Conservation (phyloP, 306 rosid species). For the Begonia loranthoides region DNA sequence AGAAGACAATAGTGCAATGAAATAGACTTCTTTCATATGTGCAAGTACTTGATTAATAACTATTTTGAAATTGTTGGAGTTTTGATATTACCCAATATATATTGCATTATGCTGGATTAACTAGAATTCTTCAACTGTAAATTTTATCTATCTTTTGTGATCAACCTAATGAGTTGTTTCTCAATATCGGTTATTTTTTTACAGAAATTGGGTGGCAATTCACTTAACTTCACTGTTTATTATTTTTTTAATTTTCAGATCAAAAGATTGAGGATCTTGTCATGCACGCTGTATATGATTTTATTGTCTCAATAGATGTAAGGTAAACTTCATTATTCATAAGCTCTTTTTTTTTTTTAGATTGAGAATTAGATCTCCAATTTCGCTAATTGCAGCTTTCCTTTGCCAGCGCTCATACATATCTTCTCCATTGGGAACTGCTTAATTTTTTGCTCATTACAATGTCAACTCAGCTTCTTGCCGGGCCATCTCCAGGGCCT, state of each 20-base stretch:
- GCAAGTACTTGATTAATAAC: too few species aligned
- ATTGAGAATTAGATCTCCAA: constrained; percentile 12
- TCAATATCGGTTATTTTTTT: too few species aligned
- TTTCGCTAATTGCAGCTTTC: constrained; percentile 24
- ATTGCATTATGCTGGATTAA: too few species aligned
- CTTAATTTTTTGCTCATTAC: constrained; percentile 83
- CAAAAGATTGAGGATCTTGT: constrained; percentile 51
- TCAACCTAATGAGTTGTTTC: too few species aligned
- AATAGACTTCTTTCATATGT: too few species aligned
- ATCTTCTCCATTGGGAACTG: constrained; percentile 78
- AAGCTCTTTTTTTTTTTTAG: constrained; percentile 12
- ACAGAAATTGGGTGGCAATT: too few species aligned
- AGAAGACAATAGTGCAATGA: too few species aligned
- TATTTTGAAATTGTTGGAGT: too few species aligned
- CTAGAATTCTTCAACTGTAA: too few species aligned
- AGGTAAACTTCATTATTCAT: constrained; percentile 45
- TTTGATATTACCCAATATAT: too few species aligned
- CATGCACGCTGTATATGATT: constrained; percentile 57
- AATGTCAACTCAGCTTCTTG: constrained; percentile 96
- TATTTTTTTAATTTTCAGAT: constrained; percentile 25
- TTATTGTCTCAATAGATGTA: constrained; percentile 67
- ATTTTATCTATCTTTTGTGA: too few species aligned
- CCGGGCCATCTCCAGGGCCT: constrained; percentile 88
- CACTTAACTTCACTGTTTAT: too few species aligned
- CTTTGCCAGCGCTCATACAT: constrained; percentile 38